Evolutionary conservation across 1,284 basidiomycete genomes (phyloP), one percentile per base, ranked within the genome.

Genomic region (Microbotryomycetes sp.): DNA sequence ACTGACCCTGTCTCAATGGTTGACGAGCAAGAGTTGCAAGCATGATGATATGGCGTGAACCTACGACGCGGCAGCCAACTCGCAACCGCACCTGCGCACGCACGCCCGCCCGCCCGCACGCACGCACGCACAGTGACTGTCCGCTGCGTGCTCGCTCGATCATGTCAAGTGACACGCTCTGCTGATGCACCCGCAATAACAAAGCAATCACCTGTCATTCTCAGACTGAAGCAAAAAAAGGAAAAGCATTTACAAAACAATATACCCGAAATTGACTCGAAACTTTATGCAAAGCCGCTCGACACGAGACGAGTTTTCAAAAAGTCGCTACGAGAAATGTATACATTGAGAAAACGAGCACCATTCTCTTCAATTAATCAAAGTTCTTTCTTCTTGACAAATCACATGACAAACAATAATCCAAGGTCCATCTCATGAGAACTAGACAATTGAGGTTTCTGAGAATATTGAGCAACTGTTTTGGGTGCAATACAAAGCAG

Each of bases 341-440:
- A n/a, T n/a, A n/a, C n/a, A n/a, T n/a, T n/a, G n/a, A n/a, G n/a
- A n/a, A n/a, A n/a, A n/a, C n/a, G n/a, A n/a, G n/a, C n/a, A n/a
- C n/a, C n/a, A n/a, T n/a, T n/a, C n/a, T n/a, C n/a, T n/a, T n/a
- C n/a, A n/a, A n/a, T n/a, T n/a, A n/a, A n/a, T n/a, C n/a, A n/a
- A n/a, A n/a, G n/a, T n/a, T n/a, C n/a, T n/a, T n/a, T n/a, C n/a
- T n/a, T n/a, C n/a, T n/a, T n/a, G n/a, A n/a, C n/a, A n/a, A n/a
- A 42, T 42, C 48, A 59, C 49, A 30, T 48, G 42, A 46, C 56
- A 31, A 66, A 66, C n/a, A 70, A 32, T 6, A 69, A 56, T 50
- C 68, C 66, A 36, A 63, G 45, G 49, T 73, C 70, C 36, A 71
- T 63, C 26, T 68, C 67, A 60, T 73, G 71, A 1, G 69, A 66